phyloP scores from a whole-genome alignment of 306 rosid genomes.

The Corylus avellana region DNA sequence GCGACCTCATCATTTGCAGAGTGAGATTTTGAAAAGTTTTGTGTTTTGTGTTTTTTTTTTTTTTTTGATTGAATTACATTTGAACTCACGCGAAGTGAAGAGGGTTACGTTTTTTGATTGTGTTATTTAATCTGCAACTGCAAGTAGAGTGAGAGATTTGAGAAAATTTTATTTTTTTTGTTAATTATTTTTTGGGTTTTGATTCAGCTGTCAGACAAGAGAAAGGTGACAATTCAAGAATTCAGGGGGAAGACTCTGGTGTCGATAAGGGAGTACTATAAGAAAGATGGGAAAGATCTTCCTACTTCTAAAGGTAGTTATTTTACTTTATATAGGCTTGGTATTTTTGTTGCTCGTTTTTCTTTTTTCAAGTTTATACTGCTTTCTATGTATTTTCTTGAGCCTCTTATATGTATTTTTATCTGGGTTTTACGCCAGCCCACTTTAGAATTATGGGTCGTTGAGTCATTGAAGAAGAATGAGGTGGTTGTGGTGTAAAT shows the following conservation, averaged over 20 bases:
- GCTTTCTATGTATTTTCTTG: too few relatives aligned
- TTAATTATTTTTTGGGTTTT: slow-evolving; percentile 2
- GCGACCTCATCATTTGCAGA: slow-evolving; percentile 82
- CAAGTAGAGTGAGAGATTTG: too few relatives aligned
- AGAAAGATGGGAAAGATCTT: slow-evolving; percentile 63
- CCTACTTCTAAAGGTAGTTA: slow-evolving; percentile 58
- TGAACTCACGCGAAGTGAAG: too few relatives aligned
- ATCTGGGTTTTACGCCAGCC: too few relatives aligned
- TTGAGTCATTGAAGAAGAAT: neutral
- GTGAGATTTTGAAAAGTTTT: slow-evolving; percentile 26
- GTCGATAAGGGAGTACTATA: slow-evolving; percentile 61
- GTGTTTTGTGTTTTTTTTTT: too few relatives aligned
- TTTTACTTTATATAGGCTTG: neutral
- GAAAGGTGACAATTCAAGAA: slow-evolving; percentile 53
- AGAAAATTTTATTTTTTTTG: neutral
- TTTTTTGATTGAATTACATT: too few relatives aligned
- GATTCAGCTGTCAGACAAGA: slow-evolving; percentile 60
- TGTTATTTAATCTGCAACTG: too few relatives aligned
- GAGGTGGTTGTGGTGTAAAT: neutral
- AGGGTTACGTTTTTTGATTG: too few relatives aligned
- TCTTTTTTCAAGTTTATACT: neutral
- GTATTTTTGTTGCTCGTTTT: neutral
- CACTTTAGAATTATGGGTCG: neutral
- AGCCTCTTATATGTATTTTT: too few relatives aligned
- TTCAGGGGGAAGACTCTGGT: slow-evolving; percentile 62